Percentiles rank a stretch among this genome's conserved stretches.
Conservation (phyloP, 345 rosid species). For the Sonneratia caseolaris region DNA sequence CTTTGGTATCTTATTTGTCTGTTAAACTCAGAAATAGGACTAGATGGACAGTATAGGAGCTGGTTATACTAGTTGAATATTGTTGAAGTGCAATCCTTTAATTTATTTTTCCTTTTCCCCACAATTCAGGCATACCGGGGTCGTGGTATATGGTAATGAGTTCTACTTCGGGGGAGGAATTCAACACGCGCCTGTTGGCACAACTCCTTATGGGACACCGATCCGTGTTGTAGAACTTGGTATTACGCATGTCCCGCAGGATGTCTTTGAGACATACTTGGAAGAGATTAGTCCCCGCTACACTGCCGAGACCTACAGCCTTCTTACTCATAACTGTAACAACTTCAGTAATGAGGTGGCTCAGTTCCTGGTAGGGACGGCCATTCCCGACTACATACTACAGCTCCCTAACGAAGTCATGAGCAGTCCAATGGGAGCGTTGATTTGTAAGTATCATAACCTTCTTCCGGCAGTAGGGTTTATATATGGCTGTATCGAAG, state of each 20-base stretch:
- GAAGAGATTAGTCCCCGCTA: conserved; percentile 81
- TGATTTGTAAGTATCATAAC: conserved; percentile 50
- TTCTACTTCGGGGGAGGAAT: conserved; percentile 91
- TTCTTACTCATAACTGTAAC: conserved; percentile 87
- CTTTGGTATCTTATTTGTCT: neutral
- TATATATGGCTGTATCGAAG: too few relatives aligned
- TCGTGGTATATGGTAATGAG: conserved; percentile 73
- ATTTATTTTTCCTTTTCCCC: neutral
- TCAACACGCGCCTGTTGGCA: conserved; percentile 53
- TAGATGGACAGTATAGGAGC: neutral
- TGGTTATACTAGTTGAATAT: neutral
- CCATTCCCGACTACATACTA: conserved; percentile 79
- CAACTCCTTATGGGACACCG: conserved; percentile 72
- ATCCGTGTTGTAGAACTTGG: conserved; percentile 66
- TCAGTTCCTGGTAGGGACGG: conserved; percentile 74
- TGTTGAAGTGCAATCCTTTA: neutral
- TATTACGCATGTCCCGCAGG: conserved; percentile 69
- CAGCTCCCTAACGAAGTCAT: conserved; percentile 79
- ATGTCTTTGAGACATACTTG: conserved; percentile 76
- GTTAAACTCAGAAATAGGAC: too few relatives aligned
- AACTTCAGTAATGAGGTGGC: conserved; percentile 86
- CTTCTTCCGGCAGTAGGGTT: neutral
- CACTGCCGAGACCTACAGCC: conserved; percentile 68
- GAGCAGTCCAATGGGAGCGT: conserved; percentile 92
- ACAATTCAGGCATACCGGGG: conserved; percentile 72